Conservation (phyloP, 495 filamentous ascomycete genomes). For the Astrothelium macrocarpum region DNA sequence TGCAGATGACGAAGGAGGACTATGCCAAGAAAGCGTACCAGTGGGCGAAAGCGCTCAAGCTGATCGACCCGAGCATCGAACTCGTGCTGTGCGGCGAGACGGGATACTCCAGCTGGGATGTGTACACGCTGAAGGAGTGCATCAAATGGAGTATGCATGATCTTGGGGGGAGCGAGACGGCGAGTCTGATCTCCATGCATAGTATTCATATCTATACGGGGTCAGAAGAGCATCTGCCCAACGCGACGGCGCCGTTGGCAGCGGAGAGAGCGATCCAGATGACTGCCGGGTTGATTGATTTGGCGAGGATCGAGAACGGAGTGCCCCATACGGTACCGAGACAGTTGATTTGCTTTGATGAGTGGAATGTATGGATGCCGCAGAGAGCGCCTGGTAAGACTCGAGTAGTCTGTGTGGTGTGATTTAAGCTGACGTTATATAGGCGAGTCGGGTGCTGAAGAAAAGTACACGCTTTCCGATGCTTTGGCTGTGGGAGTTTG, state of each 20-base stretch:
- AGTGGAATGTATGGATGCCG: slow-evolving; percentile 82
- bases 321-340: slow-evolving; percentile 46
- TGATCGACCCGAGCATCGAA: slow-evolving; percentile 56
- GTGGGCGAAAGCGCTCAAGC: slow-evolving; percentile 73
- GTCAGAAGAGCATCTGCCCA: slow-evolving; percentile 43
- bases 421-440: not conserved
- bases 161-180: slow-evolving; percentile 27
- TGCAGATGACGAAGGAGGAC: slow-evolving; percentile 59
- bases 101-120: slow-evolving; percentile 60
- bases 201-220: slow-evolving; percentile 64
- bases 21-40: slow-evolving; percentile 68
- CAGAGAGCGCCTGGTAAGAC: slow-evolving; percentile 49
- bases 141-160: slow-evolving; percentile 40
- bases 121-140: slow-evolving; percentile 59
- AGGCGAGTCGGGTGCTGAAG: slow-evolving; percentile 55
- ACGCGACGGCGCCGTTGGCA: slow-evolving; percentile 56
- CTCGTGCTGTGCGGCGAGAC: slow-evolving; percentile 66
- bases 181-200: slow-evolving; percentile 54
- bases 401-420: not conserved
- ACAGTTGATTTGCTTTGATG: slow-evolving; percentile 71
- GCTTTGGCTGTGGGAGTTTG: slow-evolving; percentile 63
- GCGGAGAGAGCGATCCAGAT: slow-evolving; percentile 70
- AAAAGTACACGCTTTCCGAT: slow-evolving; percentile 66
- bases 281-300: slow-evolving; percentile 56
- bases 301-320: slow-evolving; percentile 59